Base-by-base conservation (phyloP, 192 early-diverging fungal species). In the Podila epicladia region DNA sequence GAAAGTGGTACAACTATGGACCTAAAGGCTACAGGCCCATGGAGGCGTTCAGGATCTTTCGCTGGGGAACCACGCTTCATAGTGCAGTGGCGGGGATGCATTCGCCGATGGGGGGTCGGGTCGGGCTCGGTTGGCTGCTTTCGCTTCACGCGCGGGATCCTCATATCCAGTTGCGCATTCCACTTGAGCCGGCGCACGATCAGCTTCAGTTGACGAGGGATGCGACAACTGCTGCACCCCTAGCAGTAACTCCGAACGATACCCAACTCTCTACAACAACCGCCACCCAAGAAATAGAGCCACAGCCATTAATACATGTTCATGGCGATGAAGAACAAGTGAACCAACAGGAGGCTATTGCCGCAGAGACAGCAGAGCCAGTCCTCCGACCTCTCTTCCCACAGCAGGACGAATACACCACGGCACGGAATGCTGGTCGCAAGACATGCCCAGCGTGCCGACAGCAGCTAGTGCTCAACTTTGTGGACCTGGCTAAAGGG, bases 1-100 rank as follows among this genome's bases (percentile, higher is more conserved):
- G 77, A 9, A 80, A 80, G n/a, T 80, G 77, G 77, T 80, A 73
- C 67, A 69, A 80, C 49, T 80, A 80, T 73, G 77, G 77, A 24
- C 77, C 77, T 9, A 73, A 73, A 57, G 77, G 77, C 0, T 80
- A 80, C 15, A 65, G 71, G 41, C 77, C 77, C n/a, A 80, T 80
- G 77, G 71, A 80, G 38, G 71, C 71, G 15, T 80, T 80, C 55
- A 29, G 71, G 20, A 62, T 80, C 45, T 68, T 80, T 17, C 67
- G 26, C 20, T 80, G 77, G 77, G 71, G 77, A 5, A 73, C 77
- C 9, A 68, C 77, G 2, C 33, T 80, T 4, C 77, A 73, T 22
- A 66, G 71, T 6, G 77, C 77, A 2, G 77, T 80, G 33, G 77
- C 77, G 26, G 70, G 70, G 15, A 79, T 79, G 65, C 31, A 72